Evolutionary conservation across 306 rosid species (phyloP), one percentile per base, ranked within the genome.

Genomic region (Potentilla sterilis): DNA sequence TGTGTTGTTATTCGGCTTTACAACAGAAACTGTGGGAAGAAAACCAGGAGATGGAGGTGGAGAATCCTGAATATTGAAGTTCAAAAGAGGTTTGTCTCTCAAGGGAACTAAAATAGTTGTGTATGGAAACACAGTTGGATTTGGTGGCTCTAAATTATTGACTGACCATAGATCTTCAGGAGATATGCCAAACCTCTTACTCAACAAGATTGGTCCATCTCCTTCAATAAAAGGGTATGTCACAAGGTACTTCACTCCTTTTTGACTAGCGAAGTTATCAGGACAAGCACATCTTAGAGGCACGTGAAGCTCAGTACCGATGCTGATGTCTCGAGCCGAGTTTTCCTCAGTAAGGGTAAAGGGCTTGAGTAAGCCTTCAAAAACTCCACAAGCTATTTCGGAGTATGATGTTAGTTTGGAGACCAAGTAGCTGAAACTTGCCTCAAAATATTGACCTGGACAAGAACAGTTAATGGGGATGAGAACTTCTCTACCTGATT

Each of bases 271-370:
- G 67, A 70, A 76, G 79, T 79, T 85, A 9, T 80, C 75, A 47
- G 83, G 88, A 75, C 93, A 91, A 66, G 92, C 82, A 70, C 96
- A 89, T 74, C 69, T 83, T 14, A 89, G 78, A 61, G 92, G 89
- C 71, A 89, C 82, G 2, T 43, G 75, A 79, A 91, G 83, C 66
- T 55, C 74, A 35, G 75, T 65, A 76, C 84, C 91, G 68, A 64
- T 47, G 69, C 63, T 34, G 22, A 69, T 44, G 51, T 58, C 84
- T 61, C 34, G 83, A 46, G 54, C 37, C 54, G 64, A 68, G 75
- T 87, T 89, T 67, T 65, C 80, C 73, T 79, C 77, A 6, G 43
- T 1, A 1, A 91, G 83, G 8, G 87, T 85, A 43, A 47, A 7
- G n/a, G 78, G 10, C 61, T 84, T 89, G 21, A 89, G 57, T 43